phyloP scores from a whole-genome alignment of 495 filamentous ascomycete genomes.

The Darksidea phi region DNA sequence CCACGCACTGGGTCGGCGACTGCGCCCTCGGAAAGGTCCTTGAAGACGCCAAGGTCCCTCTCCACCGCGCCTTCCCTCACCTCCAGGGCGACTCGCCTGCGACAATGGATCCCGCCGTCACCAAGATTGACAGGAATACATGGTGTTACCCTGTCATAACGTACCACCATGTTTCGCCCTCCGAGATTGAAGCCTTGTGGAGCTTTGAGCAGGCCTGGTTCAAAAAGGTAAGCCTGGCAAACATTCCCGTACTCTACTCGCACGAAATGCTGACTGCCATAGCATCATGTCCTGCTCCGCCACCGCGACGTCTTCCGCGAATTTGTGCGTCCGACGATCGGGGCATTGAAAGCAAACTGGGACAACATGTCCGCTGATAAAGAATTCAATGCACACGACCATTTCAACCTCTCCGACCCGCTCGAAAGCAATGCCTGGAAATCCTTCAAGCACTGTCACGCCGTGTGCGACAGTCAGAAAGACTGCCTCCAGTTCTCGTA shows the following conservation, averaged over 20 bases:
- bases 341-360: conserved; percentile 6
- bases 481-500: conserved; percentile 28
- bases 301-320: conserved; percentile 32
- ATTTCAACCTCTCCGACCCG: not conserved
- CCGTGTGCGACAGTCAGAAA: conserved; percentile 21
- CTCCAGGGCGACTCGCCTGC: conserved; percentile 30
- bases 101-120: conserved; percentile 22
- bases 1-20: conserved; percentile 30
- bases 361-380: conserved; percentile 28
- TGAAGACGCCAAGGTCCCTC: conserved; percentile 29
- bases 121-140: conserved; percentile 23
- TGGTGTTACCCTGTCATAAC: conserved; percentile 33
- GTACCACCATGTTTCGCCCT: conserved; percentile 30
- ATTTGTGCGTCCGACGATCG: conserved; percentile 22
- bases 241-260: not conserved
- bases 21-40: conserved; percentile 30
- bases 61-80: conserved; percentile 29
- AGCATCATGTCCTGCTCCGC: conserved; percentile 27
- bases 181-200: conserved; percentile 28
- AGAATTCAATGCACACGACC: conserved; percentile 23
- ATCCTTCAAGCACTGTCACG: conserved; percentile 23
- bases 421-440: conserved; percentile 22
- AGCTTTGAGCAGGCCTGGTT: conserved; percentile 31
- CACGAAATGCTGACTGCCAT: conserved; percentile 12
- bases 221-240: conserved; percentile 20